Evolutionary conservation across 352 stramenopile species (phyloP).

Genomic region (Albugo candida): DNA sequence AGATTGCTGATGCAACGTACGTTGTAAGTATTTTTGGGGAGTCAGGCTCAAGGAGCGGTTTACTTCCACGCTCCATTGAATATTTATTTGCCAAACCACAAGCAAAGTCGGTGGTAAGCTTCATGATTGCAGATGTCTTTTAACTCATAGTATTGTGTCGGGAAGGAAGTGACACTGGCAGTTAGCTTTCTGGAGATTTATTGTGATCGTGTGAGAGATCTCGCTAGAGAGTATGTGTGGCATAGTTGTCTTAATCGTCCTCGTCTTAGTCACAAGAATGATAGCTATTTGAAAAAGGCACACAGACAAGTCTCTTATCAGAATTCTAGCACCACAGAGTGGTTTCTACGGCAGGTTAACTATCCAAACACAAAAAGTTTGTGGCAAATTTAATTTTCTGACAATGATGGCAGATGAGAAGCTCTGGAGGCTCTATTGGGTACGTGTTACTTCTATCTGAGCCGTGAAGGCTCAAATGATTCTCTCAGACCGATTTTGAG

Average conservation of each 20-base stretch:
- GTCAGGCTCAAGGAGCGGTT: constrained; percentile 52
- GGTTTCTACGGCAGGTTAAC: constrained; percentile 56
- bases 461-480: too few species aligned
- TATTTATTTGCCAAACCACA: constrained; percentile 67
- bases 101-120: neutral
- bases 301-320: constrained; percentile 46
- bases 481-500: neutral
- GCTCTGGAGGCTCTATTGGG: neutral
- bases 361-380: neutral
- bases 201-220: constrained; percentile 82
- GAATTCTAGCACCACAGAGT: constrained; percentile 59
- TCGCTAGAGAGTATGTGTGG: constrained; percentile 60
- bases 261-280: neutral
- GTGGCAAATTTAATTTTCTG: neutral
- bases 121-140: neutral
- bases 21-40: constrained; percentile 68
- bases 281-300: constrained; percentile 53
- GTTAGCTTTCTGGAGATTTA: constrained; percentile 90
- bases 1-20: constrained; percentile 2
- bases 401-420: constrained; percentile 34
- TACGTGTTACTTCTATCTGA: neutral
- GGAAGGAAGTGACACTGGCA: constrained; percentile 48
- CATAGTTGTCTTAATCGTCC: neutral
- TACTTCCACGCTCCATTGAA: constrained; percentile 80
- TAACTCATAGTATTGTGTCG: neutral